A percentile compares a stretch with the other conserved stretches of the same genome.
Conservation (phyloP, 2,329 filamentous ascomycete genomes). For the Talaromyces marneffei region DNA sequence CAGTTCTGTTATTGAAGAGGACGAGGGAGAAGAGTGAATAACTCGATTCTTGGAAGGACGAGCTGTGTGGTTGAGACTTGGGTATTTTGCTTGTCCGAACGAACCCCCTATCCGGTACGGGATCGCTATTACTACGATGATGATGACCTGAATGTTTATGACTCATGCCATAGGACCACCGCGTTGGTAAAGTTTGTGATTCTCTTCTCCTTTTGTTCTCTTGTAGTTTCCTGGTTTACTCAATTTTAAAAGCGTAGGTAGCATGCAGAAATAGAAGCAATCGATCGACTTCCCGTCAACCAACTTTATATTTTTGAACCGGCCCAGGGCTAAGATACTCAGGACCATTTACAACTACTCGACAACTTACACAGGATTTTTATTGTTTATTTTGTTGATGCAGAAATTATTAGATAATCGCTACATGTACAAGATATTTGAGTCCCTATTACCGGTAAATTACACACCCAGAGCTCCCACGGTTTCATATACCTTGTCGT, state of each 20-base stretch:
- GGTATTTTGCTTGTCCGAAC: not conserved
- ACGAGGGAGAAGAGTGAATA: constrained; percentile 1
- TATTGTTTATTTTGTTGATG: too few species aligned
- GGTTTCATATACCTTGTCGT: not conserved
- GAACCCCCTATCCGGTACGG: too few species aligned
- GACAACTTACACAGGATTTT: too few species aligned
- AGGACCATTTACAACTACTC: too few species aligned
- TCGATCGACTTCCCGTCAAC: too few species aligned
- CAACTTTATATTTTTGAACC: too few species aligned
- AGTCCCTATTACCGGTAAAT: too few species aligned
- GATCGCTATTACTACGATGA: not conserved
- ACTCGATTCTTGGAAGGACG: not conserved
- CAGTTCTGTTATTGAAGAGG: constrained; percentile 8
- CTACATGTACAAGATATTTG: too few species aligned
- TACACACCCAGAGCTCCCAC: too few species aligned
- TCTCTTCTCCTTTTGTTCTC: not conserved
- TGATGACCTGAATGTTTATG: not conserved
- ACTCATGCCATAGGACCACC: not conserved
- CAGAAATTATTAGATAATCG: too few species aligned
- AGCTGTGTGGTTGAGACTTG: not conserved
- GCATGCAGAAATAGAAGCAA: not conserved
- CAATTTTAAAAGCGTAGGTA: not conserved
- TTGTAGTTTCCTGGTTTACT: not conserved
- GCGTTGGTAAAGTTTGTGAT: not conserved
- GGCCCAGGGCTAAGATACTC: too few species aligned